phyloP scores from a whole-genome alignment of 495 filamentous ascomycete species.

The Penicillium egyptiacum region DNA sequence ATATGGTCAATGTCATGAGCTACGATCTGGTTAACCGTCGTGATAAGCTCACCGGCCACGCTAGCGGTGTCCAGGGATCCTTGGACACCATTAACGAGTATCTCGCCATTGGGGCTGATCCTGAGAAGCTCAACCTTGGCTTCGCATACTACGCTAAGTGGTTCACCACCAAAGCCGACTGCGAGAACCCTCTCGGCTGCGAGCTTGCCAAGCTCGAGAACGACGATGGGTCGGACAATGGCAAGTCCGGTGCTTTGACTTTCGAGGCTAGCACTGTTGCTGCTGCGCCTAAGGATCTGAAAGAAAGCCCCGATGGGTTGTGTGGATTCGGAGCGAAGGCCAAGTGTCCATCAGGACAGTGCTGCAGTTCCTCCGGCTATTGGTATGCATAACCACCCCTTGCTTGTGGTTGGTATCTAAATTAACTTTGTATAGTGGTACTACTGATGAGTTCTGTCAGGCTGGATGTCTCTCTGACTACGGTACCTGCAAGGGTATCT shows the following conservation, averaged over 20 bases:
- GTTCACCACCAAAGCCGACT: constrained; percentile 59
- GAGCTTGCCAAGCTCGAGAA: constrained; percentile 63
- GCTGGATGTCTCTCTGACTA: constrained; percentile 43
- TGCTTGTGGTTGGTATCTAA: not conserved
- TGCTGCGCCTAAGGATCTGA: constrained; percentile 46
- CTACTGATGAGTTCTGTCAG: constrained; percentile 39
- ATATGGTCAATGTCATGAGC: constrained; percentile 78
- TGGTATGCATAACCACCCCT: constrained; percentile 28
- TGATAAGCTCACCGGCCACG: constrained; percentile 65
- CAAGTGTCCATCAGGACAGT: constrained; percentile 37
- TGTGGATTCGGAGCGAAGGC: constrained; percentile 31
- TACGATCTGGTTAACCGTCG: constrained; percentile 80
- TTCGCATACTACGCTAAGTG: constrained; percentile 76
- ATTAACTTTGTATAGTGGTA: constrained; percentile 25
- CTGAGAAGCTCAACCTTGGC: constrained; percentile 65
- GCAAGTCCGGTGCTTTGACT: constrained; percentile 60
- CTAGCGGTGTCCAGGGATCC: constrained; percentile 58
- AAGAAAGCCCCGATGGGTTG: constrained; percentile 42
- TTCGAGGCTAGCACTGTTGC: constrained; percentile 51
- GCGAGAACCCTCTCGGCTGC: constrained; percentile 58
- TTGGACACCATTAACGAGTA: constrained; percentile 60
- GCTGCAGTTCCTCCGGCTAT: constrained; percentile 41
- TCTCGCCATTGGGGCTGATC: constrained; percentile 53
- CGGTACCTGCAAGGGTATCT: constrained; percentile 44
- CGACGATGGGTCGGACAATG: constrained; percentile 61